A percentile compares a stretch with the other conserved stretches of the same genome.
These are phyloP conservation scores for Amaranthus tricolor DNA, from an alignment of 179 eudicot genomes.

Conservation along the genomic window DNA sequence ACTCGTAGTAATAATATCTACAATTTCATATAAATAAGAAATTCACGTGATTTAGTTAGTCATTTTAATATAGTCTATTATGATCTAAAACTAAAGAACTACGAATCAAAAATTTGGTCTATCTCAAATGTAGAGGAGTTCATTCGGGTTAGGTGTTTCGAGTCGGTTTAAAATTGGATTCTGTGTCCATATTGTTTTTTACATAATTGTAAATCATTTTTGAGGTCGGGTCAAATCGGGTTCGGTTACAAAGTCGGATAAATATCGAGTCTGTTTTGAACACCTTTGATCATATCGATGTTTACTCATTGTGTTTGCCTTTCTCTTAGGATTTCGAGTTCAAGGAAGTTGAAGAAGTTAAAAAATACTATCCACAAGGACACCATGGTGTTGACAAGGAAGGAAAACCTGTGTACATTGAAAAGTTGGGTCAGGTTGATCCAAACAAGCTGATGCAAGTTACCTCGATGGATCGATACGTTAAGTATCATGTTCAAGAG, in stretches of 20 bases:
- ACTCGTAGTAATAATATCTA: too few relatives aligned
- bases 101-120: too few relatives aligned
- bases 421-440: constrained; percentile 68
- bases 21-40: too few relatives aligned
- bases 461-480: constrained; percentile 63
- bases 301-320: background rate
- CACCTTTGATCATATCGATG: background rate
- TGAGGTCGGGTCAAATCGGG: background rate
- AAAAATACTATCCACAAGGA: constrained; percentile 73
- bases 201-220: background rate
- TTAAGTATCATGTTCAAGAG: constrained; percentile 72
- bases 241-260: background rate
- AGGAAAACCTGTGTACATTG: constrained; percentile 75
- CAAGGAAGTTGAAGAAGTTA: constrained; percentile 60
- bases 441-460: constrained; percentile 68
- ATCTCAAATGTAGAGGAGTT: too few relatives aligned
- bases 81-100: too few relatives aligned
- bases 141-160: too few relatives aligned
- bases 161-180: too few relatives aligned
- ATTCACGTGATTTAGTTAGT: too few relatives aligned
- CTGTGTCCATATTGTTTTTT: background rate
- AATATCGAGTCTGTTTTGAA: background rate
- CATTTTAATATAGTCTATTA: too few relatives aligned
- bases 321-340: constrained; percentile 58
- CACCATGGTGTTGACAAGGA: constrained; percentile 83